phyloP scores from a whole-genome alignment of 177 flowering plant genomes.

The Vitis hybrid region DNA sequence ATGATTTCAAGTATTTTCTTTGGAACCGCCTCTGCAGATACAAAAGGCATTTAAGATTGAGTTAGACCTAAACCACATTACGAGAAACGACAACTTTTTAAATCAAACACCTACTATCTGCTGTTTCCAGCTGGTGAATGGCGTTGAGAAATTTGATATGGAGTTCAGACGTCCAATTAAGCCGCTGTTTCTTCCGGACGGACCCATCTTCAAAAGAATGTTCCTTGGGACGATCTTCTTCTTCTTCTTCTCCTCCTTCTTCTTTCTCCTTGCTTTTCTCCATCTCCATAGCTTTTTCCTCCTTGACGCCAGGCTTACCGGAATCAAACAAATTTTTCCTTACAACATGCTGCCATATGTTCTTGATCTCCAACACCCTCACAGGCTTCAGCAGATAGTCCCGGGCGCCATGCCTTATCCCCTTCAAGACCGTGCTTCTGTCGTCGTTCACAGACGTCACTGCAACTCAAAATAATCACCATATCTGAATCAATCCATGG shows the following conservation, averaged over 20 bases:
- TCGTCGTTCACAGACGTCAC: conserved; percentile 32
- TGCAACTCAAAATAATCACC: conserved; percentile 4
- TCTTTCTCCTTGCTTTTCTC: too few species aligned
- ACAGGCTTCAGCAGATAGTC: conserved; percentile 32
- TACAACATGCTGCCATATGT: conserved; percentile 39
- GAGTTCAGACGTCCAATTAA: conserved; percentile 21
- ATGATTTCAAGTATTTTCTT: too few species aligned
- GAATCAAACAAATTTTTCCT: conserved; percentile 18
- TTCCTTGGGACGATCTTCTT: too few species aligned
- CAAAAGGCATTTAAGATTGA: too few species aligned
- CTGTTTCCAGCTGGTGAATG: conserved; percentile 15
- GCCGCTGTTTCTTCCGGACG: conserved; percentile 18
- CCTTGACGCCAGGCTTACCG: background rate
- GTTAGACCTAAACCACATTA: too few species aligned
- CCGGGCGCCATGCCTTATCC: conserved; percentile 29
- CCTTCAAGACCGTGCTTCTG: conserved; percentile 24
- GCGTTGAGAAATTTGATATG: conserved; percentile 26
- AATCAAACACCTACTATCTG: conserved; percentile 22
- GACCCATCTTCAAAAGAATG: background rate
- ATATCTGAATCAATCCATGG: too few species aligned
- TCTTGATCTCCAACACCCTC: conserved; percentile 21
- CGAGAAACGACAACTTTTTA: too few species aligned
- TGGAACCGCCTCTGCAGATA: too few species aligned
- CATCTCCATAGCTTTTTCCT: too few species aligned
- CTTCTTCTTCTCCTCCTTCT: too few species aligned